Conservation (phyloP, 2,329 filamentous ascomycete genomes). For the Corinectria fuckeliana region DNA sequence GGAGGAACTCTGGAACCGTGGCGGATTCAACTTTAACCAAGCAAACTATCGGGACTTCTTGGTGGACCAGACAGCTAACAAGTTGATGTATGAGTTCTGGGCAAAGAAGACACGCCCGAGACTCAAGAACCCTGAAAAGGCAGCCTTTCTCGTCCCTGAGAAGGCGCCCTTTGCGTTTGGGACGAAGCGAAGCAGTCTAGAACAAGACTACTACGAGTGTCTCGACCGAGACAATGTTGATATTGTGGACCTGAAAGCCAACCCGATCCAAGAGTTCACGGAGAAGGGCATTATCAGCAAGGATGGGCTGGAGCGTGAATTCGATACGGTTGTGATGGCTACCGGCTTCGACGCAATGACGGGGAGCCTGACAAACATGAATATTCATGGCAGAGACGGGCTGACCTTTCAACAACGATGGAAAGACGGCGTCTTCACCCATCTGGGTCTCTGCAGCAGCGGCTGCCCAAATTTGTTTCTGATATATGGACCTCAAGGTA, state of each 20-base stretch:
- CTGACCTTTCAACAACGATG: slow-evolving; percentile 21
- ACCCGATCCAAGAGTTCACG: slow-evolving; percentile 49
- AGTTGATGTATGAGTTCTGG: slow-evolving; percentile 57
- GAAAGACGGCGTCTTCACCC: slow-evolving; percentile 28
- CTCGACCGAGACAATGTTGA: slow-evolving; percentile 54
- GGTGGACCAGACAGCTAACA: slow-evolving; percentile 50
- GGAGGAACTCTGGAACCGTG: slow-evolving; percentile 52
- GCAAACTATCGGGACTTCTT: slow-evolving; percentile 54
- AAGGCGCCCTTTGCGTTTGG: slow-evolving; percentile 54
- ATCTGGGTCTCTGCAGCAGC: slow-evolving; percentile 30
- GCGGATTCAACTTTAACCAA: slow-evolving; percentile 56
- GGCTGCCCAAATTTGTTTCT: slow-evolving; percentile 34
- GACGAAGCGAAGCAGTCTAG: slow-evolving; percentile 53
- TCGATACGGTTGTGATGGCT: slow-evolving; percentile 37
- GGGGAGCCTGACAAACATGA: slow-evolving; percentile 29
- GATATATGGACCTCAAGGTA: slow-evolving; percentile 34
- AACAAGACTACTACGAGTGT: slow-evolving; percentile 57
- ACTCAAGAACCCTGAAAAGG: slow-evolving; percentile 51
- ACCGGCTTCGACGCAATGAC: slow-evolving; percentile 35
- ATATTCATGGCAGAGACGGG: slow-evolving; percentile 26
- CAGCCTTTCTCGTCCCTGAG: slow-evolving; percentile 54
- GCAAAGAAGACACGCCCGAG: slow-evolving; percentile 50
- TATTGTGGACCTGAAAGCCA: slow-evolving; percentile 53
- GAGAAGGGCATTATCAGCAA: slow-evolving; percentile 47
- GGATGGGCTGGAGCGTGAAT: slow-evolving; percentile 39